phyloP scores from a whole-genome alignment of 768 basidiomycete genomes.

The Xanthoconium stramineum region DNA sequence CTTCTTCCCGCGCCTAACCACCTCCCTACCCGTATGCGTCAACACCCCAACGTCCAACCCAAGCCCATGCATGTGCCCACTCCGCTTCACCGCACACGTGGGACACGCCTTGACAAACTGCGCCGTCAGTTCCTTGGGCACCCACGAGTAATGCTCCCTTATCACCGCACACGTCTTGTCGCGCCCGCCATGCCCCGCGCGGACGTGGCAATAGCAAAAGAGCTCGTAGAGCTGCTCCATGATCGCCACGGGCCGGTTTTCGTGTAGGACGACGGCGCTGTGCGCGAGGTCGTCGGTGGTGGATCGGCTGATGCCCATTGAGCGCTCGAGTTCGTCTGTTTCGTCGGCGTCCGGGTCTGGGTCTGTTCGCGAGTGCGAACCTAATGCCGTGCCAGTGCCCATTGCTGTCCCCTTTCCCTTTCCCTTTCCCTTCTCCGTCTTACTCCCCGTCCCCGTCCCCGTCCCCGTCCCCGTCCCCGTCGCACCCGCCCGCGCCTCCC shows the following conservation, averaged over 20 bases:
- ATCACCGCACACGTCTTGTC: slow-evolving; percentile 74
- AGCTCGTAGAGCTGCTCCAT: slow-evolving; percentile 78
- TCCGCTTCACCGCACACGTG: slow-evolving; percentile 55
- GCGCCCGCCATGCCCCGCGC: slow-evolving; percentile 67
- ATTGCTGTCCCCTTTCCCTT: too few species aligned
- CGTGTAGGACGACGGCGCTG: slow-evolving; percentile 59
- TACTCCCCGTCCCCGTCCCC: background rate
- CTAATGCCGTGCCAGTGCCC: too few species aligned
- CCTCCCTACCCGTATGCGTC: background rate
- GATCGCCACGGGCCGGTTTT: slow-evolving; percentile 70
- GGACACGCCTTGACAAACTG: slow-evolving; percentile 79
- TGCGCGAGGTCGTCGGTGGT: background rate
- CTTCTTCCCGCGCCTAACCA: background rate
- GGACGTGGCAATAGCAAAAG: slow-evolving; percentile 68
- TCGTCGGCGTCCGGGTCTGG: background rate
- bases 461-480: background rate
- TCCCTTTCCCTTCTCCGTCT: too few species aligned
- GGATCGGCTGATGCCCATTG: slow-evolving; percentile 6
- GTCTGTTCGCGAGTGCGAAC: too few species aligned
- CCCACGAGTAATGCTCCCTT: slow-evolving; percentile 71
- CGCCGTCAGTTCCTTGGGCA: slow-evolving; percentile 80
- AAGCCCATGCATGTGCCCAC: slow-evolving; percentile 32
- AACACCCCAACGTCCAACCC: background rate
- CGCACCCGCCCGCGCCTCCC: slow-evolving; percentile 17
- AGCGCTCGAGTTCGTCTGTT: slow-evolving; percentile 13